phyloP scores from a whole-genome alignment of 2,329 filamentous ascomycete genomes.

The Penicillium olsonii region DNA sequence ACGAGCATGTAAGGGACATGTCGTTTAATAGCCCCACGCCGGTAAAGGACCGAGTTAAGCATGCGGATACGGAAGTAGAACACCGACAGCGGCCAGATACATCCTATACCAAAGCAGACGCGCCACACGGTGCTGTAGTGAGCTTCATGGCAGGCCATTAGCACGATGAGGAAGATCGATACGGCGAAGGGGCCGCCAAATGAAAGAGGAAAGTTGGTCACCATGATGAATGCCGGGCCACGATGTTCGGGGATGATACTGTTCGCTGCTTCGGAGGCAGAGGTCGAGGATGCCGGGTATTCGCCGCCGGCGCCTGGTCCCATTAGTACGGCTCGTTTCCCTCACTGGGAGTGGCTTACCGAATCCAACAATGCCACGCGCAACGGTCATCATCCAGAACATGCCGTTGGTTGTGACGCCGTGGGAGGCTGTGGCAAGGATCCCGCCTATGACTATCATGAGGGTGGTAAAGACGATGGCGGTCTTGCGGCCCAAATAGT shows the following conservation, averaged over 20 bases:
- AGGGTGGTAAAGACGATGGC: constrained; percentile 50
- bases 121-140: constrained; percentile 49
- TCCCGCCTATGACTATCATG: constrained; percentile 50
- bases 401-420: constrained; percentile 51
- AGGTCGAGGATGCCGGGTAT: constrained; percentile 52
- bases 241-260: constrained; percentile 44
- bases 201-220: constrained; percentile 47
- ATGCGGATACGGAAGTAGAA: constrained; percentile 60
- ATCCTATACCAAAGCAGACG: constrained; percentile 53
- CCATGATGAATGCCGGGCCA: constrained; percentile 49
- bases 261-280: constrained; percentile 52
- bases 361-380: constrained; percentile 52
- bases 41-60: constrained; percentile 55
- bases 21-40: constrained; percentile 56
- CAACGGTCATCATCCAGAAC: constrained; percentile 56
- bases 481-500: constrained; percentile 49
- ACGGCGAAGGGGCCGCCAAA: constrained; percentile 48
- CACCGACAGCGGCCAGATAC: constrained; percentile 54
- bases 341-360: constrained; percentile 26
- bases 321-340: not conserved
- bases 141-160: constrained; percentile 39
- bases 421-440: constrained; percentile 49
- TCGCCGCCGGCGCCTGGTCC: constrained; percentile 44
- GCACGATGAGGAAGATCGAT: constrained; percentile 50
- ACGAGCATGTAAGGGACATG: constrained; percentile 54